Evolutionary conservation across 352 stramenopile species (phyloP).

Genomic region (Globisporangium irregulare): DNA sequence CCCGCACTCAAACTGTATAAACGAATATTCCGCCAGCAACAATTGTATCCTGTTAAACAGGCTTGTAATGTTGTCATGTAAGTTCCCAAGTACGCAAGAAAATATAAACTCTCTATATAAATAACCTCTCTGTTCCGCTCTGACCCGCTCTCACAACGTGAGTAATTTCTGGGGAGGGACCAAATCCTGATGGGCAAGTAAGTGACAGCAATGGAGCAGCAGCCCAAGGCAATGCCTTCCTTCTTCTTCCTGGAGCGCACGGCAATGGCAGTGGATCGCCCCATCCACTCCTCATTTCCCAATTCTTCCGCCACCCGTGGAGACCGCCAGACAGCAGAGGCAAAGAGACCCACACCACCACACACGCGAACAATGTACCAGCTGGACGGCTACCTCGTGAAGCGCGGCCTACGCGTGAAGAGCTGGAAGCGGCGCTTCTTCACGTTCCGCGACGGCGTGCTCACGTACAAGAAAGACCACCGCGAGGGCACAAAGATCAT

Average conservation of each 20-base stretch:
- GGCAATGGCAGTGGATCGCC: background rate
- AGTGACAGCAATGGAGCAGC: background rate
- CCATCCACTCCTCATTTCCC: background rate
- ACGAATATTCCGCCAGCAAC: background rate
- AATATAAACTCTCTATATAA: background rate
- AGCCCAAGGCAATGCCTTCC: background rate
- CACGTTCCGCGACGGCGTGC: constrained; percentile 55
- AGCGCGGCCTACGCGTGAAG: constrained; percentile 59
- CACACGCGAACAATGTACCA: constrained; percentile 13
- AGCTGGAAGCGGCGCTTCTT: constrained; percentile 73
- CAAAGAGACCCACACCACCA: background rate
- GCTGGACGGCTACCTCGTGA: constrained; percentile 52
- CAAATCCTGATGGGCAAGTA: constrained; percentile 9
- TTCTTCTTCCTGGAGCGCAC: background rate
- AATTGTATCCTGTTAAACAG: background rate
- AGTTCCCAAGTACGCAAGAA: background rate
- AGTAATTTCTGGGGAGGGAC: constrained; percentile 11
- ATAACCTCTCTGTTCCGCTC: background rate
- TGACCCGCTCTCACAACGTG: background rate
- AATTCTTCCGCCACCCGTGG: background rate
- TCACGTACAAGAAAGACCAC: constrained; percentile 61
- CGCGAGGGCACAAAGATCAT: constrained; percentile 37
- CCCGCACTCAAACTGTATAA: background rate
- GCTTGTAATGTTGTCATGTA: background rate
- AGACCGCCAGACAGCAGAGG: background rate